Conservation (phyloP, 768 basidiomycete genomes). For the Termitomyces sp. region DNA sequence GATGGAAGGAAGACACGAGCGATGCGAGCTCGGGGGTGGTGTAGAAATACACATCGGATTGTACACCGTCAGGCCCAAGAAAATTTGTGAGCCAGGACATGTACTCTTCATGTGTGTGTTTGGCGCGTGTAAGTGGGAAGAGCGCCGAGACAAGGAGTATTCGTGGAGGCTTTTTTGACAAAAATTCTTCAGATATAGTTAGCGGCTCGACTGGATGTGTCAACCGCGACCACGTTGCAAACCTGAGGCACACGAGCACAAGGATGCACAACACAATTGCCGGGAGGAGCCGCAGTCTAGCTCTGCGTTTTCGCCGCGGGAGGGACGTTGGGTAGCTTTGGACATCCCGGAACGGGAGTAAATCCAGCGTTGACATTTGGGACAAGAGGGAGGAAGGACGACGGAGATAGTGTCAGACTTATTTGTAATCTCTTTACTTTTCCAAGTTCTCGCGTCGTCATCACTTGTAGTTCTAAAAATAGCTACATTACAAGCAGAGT, state of each 20-base stretch:
- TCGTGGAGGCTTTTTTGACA: conserved; percentile 4
- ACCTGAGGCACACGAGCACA: background rate
- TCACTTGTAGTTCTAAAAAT: background rate
- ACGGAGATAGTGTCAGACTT: background rate
- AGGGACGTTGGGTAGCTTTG: background rate
- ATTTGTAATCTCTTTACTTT: background rate
- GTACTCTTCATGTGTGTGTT: conserved; percentile 44
- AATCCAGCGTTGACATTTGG: background rate
- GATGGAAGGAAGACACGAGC: conserved; percentile 18
- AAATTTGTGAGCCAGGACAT: conserved; percentile 38
- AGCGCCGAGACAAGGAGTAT: conserved; percentile 52
- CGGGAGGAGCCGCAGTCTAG: background rate
- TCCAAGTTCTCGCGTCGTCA: background rate
- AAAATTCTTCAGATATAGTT: background rate
- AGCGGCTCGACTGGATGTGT: background rate
- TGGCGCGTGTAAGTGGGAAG: conserved; percentile 44
- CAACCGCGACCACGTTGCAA: background rate
- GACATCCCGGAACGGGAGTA: background rate
- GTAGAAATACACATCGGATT: conserved; percentile 45
- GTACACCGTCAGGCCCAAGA: conserved; percentile 33
- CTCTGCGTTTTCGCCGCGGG: background rate
- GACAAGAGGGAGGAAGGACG: background rate
- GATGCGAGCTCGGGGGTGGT: conserved; percentile 34
- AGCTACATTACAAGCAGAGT: too few relatives aligned
- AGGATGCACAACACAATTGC: background rate